Percentiles rank a stretch among this genome's conserved stretches.
Evolutionary conservation across 164 flowering plant genomes (phyloP).

Genomic region (Annona cherimola): DNA sequence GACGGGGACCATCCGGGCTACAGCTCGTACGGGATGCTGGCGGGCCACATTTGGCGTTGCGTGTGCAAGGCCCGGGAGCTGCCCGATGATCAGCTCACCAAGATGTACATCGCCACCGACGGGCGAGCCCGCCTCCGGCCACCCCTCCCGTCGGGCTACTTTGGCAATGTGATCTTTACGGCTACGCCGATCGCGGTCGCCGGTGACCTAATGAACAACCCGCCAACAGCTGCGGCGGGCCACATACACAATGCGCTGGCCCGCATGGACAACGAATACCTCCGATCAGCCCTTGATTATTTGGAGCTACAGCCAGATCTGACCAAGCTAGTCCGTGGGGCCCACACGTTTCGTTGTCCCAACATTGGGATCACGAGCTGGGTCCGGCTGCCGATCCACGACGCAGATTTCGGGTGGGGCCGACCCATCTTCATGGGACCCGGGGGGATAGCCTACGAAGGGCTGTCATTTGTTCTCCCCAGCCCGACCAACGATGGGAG

Average conservation of each 20-base stretch:
- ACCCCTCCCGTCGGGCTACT: slow-evolving; percentile 50
- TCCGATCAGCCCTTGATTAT: slow-evolving; percentile 70
- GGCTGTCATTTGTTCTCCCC: slow-evolving; percentile 47
- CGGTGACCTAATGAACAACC: slow-evolving; percentile 46
- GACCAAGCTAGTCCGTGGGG: slow-evolving; percentile 49
- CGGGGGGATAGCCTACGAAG: slow-evolving; percentile 62
- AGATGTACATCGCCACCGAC: slow-evolving; percentile 59
- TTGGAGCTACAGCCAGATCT: slow-evolving; percentile 63
- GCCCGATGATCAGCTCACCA: slow-evolving; percentile 42
- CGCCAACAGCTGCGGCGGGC: slow-evolving; percentile 45
- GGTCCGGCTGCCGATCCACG: slow-evolving; percentile 59
- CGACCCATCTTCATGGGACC: slow-evolving; percentile 72
- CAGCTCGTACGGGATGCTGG: slow-evolving; percentile 65
- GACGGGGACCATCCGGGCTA: slow-evolving; percentile 33
- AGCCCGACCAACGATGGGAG: slow-evolving; percentile 59
- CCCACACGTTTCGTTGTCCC: slow-evolving; percentile 61
- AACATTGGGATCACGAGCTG: slow-evolving; percentile 67
- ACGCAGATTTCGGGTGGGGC: slow-evolving; percentile 84
- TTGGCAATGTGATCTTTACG: slow-evolving; percentile 64
- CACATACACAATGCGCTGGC: slow-evolving; percentile 47
- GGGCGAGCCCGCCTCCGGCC: slow-evolving; percentile 55
- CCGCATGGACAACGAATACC: slow-evolving; percentile 50
- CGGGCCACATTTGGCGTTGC: slow-evolving; percentile 66
- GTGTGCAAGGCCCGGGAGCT: slow-evolving; percentile 55
- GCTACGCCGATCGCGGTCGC: slow-evolving; percentile 49